Evolutionary conservation across 352 stramenopile species (phyloP).

Genomic region (Phytophthora pluvialis): DNA sequence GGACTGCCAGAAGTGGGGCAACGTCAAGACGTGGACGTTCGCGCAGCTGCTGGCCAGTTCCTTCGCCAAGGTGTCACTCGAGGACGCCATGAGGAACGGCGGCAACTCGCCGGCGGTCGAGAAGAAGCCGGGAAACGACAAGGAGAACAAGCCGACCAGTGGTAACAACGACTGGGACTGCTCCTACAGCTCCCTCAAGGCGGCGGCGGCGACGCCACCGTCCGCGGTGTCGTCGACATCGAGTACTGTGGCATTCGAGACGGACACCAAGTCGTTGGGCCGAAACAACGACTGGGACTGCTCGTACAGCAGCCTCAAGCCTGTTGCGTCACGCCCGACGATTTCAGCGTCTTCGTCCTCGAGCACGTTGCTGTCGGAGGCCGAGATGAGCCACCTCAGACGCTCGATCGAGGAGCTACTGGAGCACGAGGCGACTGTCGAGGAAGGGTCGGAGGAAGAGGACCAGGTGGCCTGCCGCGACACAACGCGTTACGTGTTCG

Average conservation of each 20-base stretch:
- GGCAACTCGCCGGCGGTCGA: slow-evolving; percentile 14
- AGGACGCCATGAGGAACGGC: slow-evolving; percentile 29
- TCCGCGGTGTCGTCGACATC: slow-evolving; percentile 4
- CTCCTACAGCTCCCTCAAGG: slow-evolving; percentile 40
- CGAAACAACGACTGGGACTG: slow-evolving; percentile 47
- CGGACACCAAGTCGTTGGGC: slow-evolving; percentile 11
- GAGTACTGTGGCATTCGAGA: slow-evolving; percentile 13
- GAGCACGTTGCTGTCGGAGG: slow-evolving; percentile 52
- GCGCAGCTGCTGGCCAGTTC: slow-evolving; percentile 66
- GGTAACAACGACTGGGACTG: slow-evolving; percentile 54
- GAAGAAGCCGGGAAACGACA: slow-evolving; percentile 3
- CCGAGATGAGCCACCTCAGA: slow-evolving; percentile 31
- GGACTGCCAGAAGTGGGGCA: slow-evolving; percentile 54
- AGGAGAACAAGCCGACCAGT: slow-evolving; percentile 11
- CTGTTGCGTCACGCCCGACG: slow-evolving; percentile 14
- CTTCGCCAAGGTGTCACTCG: slow-evolving; percentile 68
- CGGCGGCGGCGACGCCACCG: not conserved
- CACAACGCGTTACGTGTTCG: slow-evolving; percentile 56
- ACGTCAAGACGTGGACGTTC: slow-evolving; percentile 84
- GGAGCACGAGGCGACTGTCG: slow-evolving; percentile 35
- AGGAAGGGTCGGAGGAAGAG: slow-evolving; percentile 29
- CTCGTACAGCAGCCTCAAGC: slow-evolving; percentile 36
- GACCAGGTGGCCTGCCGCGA: slow-evolving; percentile 18
- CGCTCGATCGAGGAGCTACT: slow-evolving; percentile 39
- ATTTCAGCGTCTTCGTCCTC: slow-evolving; percentile 61